Evolutionary conservation across 257 asterid species (phyloP), one percentile per base, ranked within the genome.

Genomic region (Solanum chiquidenum): DNA sequence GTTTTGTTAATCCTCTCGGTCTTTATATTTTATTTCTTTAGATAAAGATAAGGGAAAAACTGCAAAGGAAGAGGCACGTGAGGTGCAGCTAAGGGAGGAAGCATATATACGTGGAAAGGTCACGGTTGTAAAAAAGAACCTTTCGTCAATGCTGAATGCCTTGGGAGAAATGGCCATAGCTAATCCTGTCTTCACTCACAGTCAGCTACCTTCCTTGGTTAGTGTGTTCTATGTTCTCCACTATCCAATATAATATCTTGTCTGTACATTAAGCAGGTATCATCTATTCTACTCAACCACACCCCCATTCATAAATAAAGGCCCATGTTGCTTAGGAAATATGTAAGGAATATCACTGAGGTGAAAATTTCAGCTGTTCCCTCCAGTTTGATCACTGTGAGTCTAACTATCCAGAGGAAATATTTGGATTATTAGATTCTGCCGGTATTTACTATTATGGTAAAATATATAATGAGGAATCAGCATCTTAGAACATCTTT

Each of bases 11-110:
- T 60, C 69, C 10, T 75, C 83, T 34, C 86, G n/a, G 25, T 86
- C 21, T 82, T 71, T 86, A 85, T 74, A 33, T 84, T 80, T 87
- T 14, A 84, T 86, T 83, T 66, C 80, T 91, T 40, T 87, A 95
- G 99, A 97, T 83, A 97, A 97, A 93, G 90, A 97, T 79, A 97
- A 95, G 93, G 90, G 93, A 86, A 97, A 97, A 88, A 93, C 95
- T 46, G 97, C 99, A 60, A 97, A 97, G 92, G 99, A 97, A 92
- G 99, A 97, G 93, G 99, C 99, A 27, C 99, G 98, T 74, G 99
- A 95, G 73, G 89, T 94, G 95, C 98, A 93, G 95, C 98, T 97
- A 73, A 93, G 89, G 90, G 99, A 95, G 91, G 99, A 97, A 93
- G 90, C 93, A 64, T 69, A 58, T 83, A 90, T 97, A 87, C 99